phyloP scores from a whole-genome alignment of 495 filamentous ascomycete species.

The Bryoglossum gracile region DNA sequence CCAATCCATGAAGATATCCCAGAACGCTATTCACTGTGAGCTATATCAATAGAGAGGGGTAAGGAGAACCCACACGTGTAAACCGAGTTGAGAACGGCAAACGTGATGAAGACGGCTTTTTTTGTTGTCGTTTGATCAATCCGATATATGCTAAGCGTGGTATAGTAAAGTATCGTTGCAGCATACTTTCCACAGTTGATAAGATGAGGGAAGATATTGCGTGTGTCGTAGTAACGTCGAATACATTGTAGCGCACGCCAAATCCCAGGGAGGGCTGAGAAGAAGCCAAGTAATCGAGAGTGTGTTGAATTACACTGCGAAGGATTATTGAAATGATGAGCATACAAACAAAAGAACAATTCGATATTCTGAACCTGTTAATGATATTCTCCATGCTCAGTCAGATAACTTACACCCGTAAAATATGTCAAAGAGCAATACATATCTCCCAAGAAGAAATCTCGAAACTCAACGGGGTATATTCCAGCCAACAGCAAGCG shows the following conservation, averaged over 20 bases:
- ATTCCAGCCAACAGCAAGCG: constrained; percentile 76
- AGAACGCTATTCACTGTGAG: constrained; percentile 48
- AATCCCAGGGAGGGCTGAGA: constrained; percentile 73
- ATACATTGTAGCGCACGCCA: constrained; percentile 89
- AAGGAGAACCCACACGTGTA: constrained; percentile 59
- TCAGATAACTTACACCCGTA: constrained; percentile 59
- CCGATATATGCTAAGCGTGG: constrained; percentile 72
- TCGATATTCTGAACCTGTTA: constrained; percentile 59
- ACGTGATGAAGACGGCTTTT: constrained; percentile 66
- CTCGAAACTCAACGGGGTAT: constrained; percentile 91
- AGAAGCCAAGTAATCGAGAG: constrained; percentile 79
- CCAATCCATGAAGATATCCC: constrained; percentile 98
- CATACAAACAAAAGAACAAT: constrained; percentile 92
- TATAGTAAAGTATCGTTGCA: constrained; percentile 73
- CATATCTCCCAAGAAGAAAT: constrained; percentile 97
- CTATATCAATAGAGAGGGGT: neutral
- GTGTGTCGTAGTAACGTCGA: constrained; percentile 80
- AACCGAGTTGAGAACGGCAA: constrained; percentile 69
- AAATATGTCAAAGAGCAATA: constrained; percentile 91
- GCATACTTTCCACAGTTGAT: constrained; percentile 89
- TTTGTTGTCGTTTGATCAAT: constrained; percentile 50
- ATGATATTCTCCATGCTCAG: neutral
- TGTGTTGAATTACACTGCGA: constrained; percentile 75
- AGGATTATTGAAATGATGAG: constrained; percentile 62
- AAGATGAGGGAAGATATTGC: constrained; percentile 84